Conservation (phyloP, 1,284 basidiomycete species). For the Peniophora sp. region DNA sequence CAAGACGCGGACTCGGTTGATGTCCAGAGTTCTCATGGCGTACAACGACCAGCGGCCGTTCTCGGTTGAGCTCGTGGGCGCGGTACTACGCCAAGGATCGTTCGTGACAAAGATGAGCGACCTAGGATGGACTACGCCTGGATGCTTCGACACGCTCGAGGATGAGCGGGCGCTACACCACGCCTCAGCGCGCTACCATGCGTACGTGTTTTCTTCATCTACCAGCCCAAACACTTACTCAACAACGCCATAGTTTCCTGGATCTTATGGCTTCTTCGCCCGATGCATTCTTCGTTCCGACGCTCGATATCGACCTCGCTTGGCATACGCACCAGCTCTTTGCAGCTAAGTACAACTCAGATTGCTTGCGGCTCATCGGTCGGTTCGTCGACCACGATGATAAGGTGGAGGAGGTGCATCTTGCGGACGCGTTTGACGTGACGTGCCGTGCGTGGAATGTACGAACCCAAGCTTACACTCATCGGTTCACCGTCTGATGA, state of each 20-base stretch:
- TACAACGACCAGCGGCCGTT: slow-evolving; percentile 40
- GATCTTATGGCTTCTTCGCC: slow-evolving; percentile 30
- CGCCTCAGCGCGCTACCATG: slow-evolving; percentile 25
- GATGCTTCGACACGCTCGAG: slow-evolving; percentile 26
- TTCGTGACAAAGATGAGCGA: slow-evolving; percentile 48
- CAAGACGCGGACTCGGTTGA: slow-evolving; percentile 12
- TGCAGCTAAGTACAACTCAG: slow-evolving; percentile 19
- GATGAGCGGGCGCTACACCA: slow-evolving; percentile 19
- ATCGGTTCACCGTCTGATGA: background rate
- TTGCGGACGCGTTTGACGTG: slow-evolving; percentile 25
- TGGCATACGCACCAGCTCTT: slow-evolving; percentile 43
- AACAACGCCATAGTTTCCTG: slow-evolving; percentile 25
- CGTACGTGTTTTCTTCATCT: slow-evolving; percentile 10
- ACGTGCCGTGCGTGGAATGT: slow-evolving; percentile 26
- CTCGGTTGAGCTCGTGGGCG: slow-evolving; percentile 45
- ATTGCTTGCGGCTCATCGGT: slow-evolving; percentile 24
- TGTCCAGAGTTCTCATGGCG: slow-evolving; percentile 28
- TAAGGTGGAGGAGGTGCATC: slow-evolving; percentile 22
- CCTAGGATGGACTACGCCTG: slow-evolving; percentile 41
- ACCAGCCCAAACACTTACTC: slow-evolving; percentile 1
- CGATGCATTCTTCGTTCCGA: slow-evolving; percentile 25
- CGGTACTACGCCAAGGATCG: slow-evolving; percentile 43
- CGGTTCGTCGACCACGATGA: slow-evolving; percentile 26
- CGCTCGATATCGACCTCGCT: slow-evolving; percentile 35
- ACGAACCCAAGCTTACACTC: background rate